A percentile compares a stretch with the other conserved stretches of the same genome.
Evolutionary conservation across 352 stramenopile genomes (phyloP).

Genomic region (Phytophthora hibernalis): DNA sequence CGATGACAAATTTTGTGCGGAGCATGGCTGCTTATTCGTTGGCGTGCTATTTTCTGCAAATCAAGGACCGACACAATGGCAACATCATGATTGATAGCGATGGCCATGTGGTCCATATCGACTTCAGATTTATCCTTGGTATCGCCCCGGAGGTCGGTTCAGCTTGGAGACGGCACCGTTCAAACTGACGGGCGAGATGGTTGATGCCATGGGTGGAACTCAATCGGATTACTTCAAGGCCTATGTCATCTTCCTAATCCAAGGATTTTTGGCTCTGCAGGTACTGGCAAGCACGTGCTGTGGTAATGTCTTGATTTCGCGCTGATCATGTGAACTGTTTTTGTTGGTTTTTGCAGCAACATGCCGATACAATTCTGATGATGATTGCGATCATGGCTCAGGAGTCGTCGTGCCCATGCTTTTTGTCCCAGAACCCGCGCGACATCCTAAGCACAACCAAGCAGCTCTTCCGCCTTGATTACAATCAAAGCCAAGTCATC

Average conservation of each 20-base stretch:
- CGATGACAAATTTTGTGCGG: slow-evolving; percentile 97
- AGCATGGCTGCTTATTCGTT: slow-evolving; percentile 99
- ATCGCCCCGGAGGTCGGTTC: slow-evolving; percentile 95
- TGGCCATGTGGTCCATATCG: slow-evolving; percentile 98
- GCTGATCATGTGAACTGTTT: slow-evolving; percentile 23
- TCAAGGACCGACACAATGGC: slow-evolving; percentile 99
- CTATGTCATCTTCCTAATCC: slow-evolving; percentile 98
- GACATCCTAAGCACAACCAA: slow-evolving; percentile 83
- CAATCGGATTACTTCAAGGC: slow-evolving; percentile 94
- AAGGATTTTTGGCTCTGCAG: slow-evolving; percentile 97
- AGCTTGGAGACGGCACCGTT: slow-evolving; percentile 98
- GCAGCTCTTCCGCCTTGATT: slow-evolving; percentile 80
- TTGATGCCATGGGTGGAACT: slow-evolving; percentile 96
- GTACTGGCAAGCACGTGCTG: slow-evolving; percentile 35
- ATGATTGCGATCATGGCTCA: slow-evolving; percentile 98
- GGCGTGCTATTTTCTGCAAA: slow-evolving; percentile 97
- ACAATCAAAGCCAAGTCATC: slow-evolving; percentile 89
- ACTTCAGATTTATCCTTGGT: slow-evolving; percentile 99
- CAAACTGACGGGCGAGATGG: slow-evolving; percentile 98
- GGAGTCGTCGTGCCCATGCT: slow-evolving; percentile 96
- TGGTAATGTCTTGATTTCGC: slow-evolving; percentile 5
- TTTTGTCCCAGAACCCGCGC: slow-evolving; percentile 82
- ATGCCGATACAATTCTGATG: slow-evolving; percentile 94
- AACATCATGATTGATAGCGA: slow-evolving; percentile 99
- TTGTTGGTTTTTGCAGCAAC: slow-evolving; percentile 56